Base-by-base conservation (phyloP, 2,329 filamentous ascomycete species). In the Epichloe gansuensis region DNA sequence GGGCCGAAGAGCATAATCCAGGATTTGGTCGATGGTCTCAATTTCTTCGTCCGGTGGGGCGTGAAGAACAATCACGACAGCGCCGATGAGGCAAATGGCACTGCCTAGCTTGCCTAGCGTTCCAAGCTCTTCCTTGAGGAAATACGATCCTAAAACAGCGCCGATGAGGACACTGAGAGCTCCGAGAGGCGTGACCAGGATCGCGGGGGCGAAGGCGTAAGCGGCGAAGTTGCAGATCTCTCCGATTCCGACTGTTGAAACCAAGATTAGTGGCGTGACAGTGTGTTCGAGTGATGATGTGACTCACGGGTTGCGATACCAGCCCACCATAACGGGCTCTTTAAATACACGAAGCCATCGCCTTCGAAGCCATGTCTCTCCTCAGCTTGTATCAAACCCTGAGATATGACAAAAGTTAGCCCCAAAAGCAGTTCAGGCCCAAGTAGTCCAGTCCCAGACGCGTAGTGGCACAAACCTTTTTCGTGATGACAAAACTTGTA, bases 141-240 rank as follows among this genome's bases (percentile, higher is more conserved):
- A 95, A 69, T 98, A 97, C 57, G 93, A 91, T 49, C 93, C 91
- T 54, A 98, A 72, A 34, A 98, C 90, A 21, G 93, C 91, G 58
- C 90, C 93, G 63, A 98, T 96, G 59, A 98, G 75, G 54, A 98
- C 94, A 65, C 88, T 93, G 57, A 98, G 77, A 52, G 93, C 93
- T 56, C 93, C 93, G 25, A 98, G 75, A 28, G 93, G 93, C 5
- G 93, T 98, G 42, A 98, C 93, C 51, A 98, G 78, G 69, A 98
- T 98, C n/a, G 93, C 94, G 42, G 93, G 93, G 59, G 93, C 93
- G 71, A 97, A 98, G 7, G 93, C 93, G 67, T 98, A 98, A 56
- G 93, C 93, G 49, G 91, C 91, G 67, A 98, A 98, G 70, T 98
- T 98, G 72, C 90, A 94, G 54, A 96, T 75, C 72, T 98, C 93